Evolutionary conservation across 2,329 filamentous ascomycete genomes (phyloP).

Genomic region (Neonectria ditissima): DNA sequence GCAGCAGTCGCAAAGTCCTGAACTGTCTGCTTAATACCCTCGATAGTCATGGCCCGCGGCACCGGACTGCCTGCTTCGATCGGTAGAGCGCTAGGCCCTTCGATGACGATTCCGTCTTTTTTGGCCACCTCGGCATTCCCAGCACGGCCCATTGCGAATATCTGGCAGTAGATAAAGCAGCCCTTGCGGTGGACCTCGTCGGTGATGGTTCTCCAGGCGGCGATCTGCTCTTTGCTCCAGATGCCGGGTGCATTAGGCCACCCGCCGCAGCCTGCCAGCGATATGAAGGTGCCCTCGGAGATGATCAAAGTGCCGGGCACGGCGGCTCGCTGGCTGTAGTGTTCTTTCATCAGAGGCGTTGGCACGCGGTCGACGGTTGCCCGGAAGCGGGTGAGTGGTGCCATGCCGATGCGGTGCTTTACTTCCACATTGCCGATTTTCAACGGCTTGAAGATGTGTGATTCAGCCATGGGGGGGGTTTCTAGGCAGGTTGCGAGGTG

Average conservation of each 20-base stretch:
- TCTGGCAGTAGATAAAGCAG: slow-evolving; percentile 70
- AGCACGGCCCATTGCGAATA: slow-evolving; percentile 71
- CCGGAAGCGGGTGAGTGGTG: slow-evolving; percentile 67
- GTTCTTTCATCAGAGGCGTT: slow-evolving; percentile 53
- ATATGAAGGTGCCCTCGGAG: slow-evolving; percentile 59
- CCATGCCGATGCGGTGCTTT: slow-evolving; percentile 63
- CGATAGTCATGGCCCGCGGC: slow-evolving; percentile 72
- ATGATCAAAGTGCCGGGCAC: slow-evolving; percentile 58
- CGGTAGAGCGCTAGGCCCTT: slow-evolving; percentile 45
- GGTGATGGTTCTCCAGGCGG: slow-evolving; percentile 70
- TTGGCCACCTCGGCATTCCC: slow-evolving; percentile 50
- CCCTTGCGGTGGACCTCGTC: slow-evolving; percentile 73
- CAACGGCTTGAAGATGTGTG: slow-evolving; percentile 57
- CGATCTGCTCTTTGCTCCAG: slow-evolving; percentile 66
- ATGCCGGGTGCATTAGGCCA: slow-evolving; percentile 66
- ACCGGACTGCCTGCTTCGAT: slow-evolving; percentile 61
- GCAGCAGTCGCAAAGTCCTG: slow-evolving; percentile 65
- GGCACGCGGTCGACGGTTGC: slow-evolving; percentile 52
- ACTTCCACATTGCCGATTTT: slow-evolving; percentile 54
- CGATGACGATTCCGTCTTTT: slow-evolving; percentile 45
- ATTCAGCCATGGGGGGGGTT: slow-evolving; percentile 28
- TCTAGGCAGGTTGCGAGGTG: background rate
- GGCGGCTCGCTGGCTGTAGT: slow-evolving; percentile 59
- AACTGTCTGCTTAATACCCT: slow-evolving; percentile 73
- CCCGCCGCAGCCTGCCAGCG: slow-evolving; percentile 48